Evolutionary conservation across 306 rosid species (phyloP), one percentile per base, ranked within the genome.

Genomic region (Quercus aquifolioides): DNA sequence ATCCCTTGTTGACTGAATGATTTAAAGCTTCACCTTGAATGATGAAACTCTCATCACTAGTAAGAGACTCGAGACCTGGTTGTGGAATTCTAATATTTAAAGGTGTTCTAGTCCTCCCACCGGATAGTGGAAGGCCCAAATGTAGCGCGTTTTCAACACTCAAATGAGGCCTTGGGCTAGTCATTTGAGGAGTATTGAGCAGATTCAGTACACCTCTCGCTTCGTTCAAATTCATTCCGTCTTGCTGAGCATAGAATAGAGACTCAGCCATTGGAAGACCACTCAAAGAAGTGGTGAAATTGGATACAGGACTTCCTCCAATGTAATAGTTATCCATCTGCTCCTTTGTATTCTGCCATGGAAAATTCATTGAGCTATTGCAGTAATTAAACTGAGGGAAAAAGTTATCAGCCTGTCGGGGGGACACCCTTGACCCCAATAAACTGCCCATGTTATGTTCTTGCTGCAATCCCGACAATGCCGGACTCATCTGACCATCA

Each of bases 11-110:
- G 35, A 4, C 77, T 21, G 72, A 80, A 82, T 81, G 84, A 81
- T 62, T 90, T 59, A 87, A 76, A 70, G 82, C 83, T 73, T 87
- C 91, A 35, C 91, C 91, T 68, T 86, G 88, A 64, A 87, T 73
- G 60, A 87, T 87, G 74, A 84, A 82, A 83, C 91, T 87, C 65
- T 84, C 91, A 84, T 86, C 91, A 30, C 84, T 68, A 9, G 78
- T 26, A 80, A 90, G 56, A 59, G 87, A 31, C 74, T 86, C 85
- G 1, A 84, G 55, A 77, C 82, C 73, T 19, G 70, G 79, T 5
- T 55, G 87, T 4, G 82, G 71, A 14, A 78, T 59, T 69, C 83
- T 71, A 69, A 85, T 56, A 77, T 83, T 77, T 58, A 82, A 73
- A 78, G 75, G 56, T 31, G 76, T 58, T 71, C 78, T 31, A 77